Evolutionary conservation across 306 rosid genomes (phyloP).

Genomic region (Rosa lucieae): DNA sequence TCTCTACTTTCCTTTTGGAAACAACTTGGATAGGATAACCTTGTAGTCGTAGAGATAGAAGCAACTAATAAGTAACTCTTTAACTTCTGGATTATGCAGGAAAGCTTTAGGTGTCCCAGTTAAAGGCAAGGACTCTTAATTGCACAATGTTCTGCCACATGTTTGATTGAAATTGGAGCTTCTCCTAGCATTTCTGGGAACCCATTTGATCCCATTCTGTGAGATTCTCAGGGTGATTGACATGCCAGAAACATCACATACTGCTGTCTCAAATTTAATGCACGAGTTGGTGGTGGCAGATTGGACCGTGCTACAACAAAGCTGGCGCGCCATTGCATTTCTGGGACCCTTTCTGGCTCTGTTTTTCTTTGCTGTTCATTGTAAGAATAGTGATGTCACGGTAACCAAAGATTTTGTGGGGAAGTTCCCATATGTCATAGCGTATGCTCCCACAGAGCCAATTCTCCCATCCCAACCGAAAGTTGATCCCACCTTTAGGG

Average conservation of each 20-base stretch:
- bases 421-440: slow-evolving; percentile 81
- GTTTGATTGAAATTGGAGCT: slow-evolving; percentile 28
- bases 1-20: too few species aligned
- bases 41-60: too few species aligned
- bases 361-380: slow-evolving; percentile 66
- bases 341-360: slow-evolving; percentile 78
- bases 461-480: slow-evolving; percentile 63
- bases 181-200: slow-evolving; percentile 26
- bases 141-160: slow-evolving; percentile 39
- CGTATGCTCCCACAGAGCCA: slow-evolving; percentile 93
- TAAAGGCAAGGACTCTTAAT: slow-evolving; percentile 27
- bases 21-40: too few species aligned
- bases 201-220: slow-evolving; percentile 24
- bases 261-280: slow-evolving; percentile 30
- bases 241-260: slow-evolving; percentile 31
- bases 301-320: slow-evolving; percentile 81
- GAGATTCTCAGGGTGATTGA: slow-evolving; percentile 20
- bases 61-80: neutral
- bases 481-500: slow-evolving; percentile 86
- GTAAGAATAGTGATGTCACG: slow-evolving; percentile 88
- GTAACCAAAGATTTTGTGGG: slow-evolving; percentile 84
- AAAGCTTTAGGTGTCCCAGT: slow-evolving; percentile 33
- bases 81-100: slow-evolving; percentile 36
- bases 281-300: slow-evolving; percentile 53
- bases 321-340: slow-evolving; percentile 50